A percentile compares a stretch with the other conserved stretches of the same genome.
Evolutionary conservation across 257 asterid genomes (phyloP).

Genomic region (Thymus quinquecostatus): DNA sequence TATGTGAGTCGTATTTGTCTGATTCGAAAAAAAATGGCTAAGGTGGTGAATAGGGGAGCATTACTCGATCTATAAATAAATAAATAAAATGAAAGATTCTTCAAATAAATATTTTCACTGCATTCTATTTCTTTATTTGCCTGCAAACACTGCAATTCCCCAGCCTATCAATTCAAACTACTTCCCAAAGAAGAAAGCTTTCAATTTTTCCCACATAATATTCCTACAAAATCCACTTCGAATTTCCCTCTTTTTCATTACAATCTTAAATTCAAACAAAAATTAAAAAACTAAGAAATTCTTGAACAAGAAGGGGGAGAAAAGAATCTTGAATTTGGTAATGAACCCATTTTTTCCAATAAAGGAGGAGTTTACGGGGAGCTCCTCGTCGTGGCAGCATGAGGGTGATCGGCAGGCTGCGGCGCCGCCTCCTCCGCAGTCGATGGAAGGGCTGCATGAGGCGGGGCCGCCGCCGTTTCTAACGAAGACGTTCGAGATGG

Average conservation of each 20-base stretch:
- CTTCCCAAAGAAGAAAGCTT: slow-evolving; percentile 32
- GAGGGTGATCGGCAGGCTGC: neutral
- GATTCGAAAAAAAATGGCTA: too few relatives aligned
- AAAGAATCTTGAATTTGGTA: neutral
- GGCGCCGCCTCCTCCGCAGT: slow-evolving; percentile 40
- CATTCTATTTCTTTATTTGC: neutral
- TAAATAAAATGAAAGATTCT: neutral
- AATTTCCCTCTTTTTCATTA: neutral
- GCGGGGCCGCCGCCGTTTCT: slow-evolving; percentile 73
- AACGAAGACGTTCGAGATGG: slow-evolving; percentile 77
- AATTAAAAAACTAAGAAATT: too few relatives aligned
- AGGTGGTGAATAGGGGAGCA: too few relatives aligned
- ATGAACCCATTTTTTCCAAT: slow-evolving; percentile 46
- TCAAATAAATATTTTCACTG: neutral
- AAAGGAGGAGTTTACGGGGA: slow-evolving; percentile 48
- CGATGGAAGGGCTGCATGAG: slow-evolving; percentile 72
- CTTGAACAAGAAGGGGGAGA: too few relatives aligned
- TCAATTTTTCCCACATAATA: neutral
- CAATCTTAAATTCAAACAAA: neutral
- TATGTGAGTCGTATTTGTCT: too few relatives aligned
- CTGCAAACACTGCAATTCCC: neutral
- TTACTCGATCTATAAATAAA: too few relatives aligned
- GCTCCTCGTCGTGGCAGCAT: slow-evolving; percentile 37
- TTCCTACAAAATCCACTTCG: neutral
- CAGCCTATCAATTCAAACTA: slow-evolving; percentile 14